Evolutionary conservation across 2,329 filamentous ascomycete species (phyloP).

Genomic region (Coniochaeta hoffmannii): DNA sequence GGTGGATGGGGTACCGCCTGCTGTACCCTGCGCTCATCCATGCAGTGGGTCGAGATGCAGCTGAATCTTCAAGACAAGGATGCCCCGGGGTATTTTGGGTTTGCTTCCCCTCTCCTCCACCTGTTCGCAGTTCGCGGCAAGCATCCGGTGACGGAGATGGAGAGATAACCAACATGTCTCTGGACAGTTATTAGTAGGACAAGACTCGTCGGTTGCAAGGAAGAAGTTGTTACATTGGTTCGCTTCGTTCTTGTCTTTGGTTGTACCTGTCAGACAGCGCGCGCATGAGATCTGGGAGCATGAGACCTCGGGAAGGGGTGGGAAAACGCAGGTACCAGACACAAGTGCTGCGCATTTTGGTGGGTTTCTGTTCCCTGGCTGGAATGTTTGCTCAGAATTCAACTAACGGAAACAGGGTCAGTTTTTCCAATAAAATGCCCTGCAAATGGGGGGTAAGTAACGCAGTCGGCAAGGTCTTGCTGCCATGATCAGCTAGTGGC

Average conservation of each 20-base stretch:
- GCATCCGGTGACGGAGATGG: not conserved
- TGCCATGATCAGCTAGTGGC: slow-evolving; percentile 1
- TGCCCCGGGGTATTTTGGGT: not conserved
- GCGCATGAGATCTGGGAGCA: not conserved
- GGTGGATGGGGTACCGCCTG: not conserved
- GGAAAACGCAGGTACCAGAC: slow-evolving; percentile 1
- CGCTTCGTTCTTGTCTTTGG: not conserved
- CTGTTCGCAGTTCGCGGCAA: slow-evolving; percentile 3
- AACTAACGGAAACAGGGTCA: not conserved
- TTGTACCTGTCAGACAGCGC: not conserved
- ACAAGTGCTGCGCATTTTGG: not conserved
- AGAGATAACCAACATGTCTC: not conserved
- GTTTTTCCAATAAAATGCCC: slow-evolving; percentile 1
- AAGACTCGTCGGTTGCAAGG: not conserved
- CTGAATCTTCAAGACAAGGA: not conserved
- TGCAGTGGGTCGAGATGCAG: not conserved
- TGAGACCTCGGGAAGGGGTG: not conserved
- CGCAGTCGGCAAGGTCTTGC: not conserved
- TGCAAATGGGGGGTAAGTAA: not conserved
- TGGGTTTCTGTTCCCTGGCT: not conserved
- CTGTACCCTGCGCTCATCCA: not conserved
- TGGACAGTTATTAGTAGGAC: not conserved
- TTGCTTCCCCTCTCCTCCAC: not conserved
- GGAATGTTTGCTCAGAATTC: not conserved
- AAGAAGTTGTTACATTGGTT: not conserved